phyloP scores from a whole-genome alignment of 805 yeast species.

The Kodamaea hsintzibuensis region DNA sequence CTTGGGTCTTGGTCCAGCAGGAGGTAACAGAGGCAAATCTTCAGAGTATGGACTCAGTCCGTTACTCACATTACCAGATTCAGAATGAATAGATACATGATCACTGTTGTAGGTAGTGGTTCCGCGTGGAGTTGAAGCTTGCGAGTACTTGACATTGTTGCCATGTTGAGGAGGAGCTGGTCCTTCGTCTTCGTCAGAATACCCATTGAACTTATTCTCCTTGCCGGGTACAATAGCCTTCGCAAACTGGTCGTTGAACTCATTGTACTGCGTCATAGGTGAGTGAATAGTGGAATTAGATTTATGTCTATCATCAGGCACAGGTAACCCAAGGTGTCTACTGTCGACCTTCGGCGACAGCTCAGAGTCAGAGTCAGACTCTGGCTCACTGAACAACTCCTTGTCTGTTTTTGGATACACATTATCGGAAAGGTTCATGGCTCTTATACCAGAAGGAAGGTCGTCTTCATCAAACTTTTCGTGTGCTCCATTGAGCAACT shows the following conservation, averaged over 20 bases:
- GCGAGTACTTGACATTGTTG: conserved; percentile 6
- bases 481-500: conserved; percentile 36
- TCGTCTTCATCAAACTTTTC: conserved; percentile 37
- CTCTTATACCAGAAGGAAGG: conserved; percentile 32
- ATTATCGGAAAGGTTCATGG: conserved; percentile 26
- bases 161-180: conserved; percentile 26
- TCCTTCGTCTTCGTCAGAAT: conserved; percentile 16
- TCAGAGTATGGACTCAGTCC: conserved; percentile 20
- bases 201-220: conserved; percentile 10
- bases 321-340: conserved; percentile 18
- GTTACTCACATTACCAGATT: conserved; percentile 21
- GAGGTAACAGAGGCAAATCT: conserved; percentile 14
- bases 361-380: conserved; percentile 22
- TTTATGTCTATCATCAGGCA: conserved; percentile 32
- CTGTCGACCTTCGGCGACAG: conserved; percentile 9
- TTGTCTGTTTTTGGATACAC: conserved; percentile 40
- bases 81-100: conserved; percentile 27
- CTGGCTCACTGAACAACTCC: conserved; percentile 39
- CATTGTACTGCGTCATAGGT: conserved; percentile 45
- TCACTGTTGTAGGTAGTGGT: conserved; percentile 9
- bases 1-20: conserved; percentile 24
- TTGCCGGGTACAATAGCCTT: conserved; percentile 19
- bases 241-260: conserved; percentile 41
- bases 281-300: conserved; percentile 42
- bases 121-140: conserved; percentile 15